Base-by-base conservation (phyloP, 108 stramenopile species). In the Hondaea fermentalgiana region DNA sequence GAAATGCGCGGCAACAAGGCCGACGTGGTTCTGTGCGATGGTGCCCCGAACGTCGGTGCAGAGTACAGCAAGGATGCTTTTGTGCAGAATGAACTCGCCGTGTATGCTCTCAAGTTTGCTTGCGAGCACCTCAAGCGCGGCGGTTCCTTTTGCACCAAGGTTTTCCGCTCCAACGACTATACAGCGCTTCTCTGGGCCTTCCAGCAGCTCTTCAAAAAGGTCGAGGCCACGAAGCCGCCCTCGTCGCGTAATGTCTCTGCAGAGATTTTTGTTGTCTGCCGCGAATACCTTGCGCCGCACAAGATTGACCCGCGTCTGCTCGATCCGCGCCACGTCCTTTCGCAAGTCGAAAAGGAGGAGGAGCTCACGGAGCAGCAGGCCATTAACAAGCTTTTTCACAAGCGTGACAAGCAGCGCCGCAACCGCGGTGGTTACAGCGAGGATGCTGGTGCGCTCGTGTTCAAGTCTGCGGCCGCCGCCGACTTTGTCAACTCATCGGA, bases 1-100 rank as follows among this genome's bases (percentile, higher is more conserved):
- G 94, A 94, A 88, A 91, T 96, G 93, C 93, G 96, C 43, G 92
- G 93, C 4, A 93, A 92, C 60, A 94, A 95, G 91, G 92, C 91
- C 60, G 98, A 99, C 91, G 97, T 98, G 23, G 98, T 99, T 0
- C 92, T 99, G 60, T 98, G 98, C 91, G 99, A 99, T 91, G 99
- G 99, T 72, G 99, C 99, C 21, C 99, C 99, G n/a, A 99, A 99
- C 91, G 95, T 99, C 28, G 99, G 99, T 51, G 97, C 98, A 3
- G 92, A 93, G 17, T 99, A 98, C 90, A 96, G 94, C 59, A 95
- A 97, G 88, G 99, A 99, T 91, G 98, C 98, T 59, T 99, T 97
- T 91, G 94, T 96, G 90, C 99, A 99, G 93, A 98, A 97, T 90
- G 98, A 99, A 91, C 91, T 99, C 47, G 94, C 96, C 5, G 91